Percentiles rank a stretch among this genome's conserved stretches.
Conservation (phyloP, 306 rosid species). For the Cucurbita argyrosperma region DNA sequence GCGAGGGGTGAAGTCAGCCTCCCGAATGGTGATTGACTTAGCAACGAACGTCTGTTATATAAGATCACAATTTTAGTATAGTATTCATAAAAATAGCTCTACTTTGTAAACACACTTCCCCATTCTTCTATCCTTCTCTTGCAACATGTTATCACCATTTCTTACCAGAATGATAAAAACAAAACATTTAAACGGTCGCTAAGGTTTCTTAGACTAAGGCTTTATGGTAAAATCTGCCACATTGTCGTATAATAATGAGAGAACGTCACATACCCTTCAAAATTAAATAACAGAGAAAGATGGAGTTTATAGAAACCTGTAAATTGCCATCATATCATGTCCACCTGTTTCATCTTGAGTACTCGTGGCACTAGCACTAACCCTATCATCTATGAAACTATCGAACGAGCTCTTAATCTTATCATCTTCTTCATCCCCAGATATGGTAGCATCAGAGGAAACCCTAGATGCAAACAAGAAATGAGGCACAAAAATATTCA, state of each 20-base stretch:
- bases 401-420: constrained; percentile 35
- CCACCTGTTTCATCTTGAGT: constrained; percentile 47
- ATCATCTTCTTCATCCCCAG: constrained; percentile 60
- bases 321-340: constrained; percentile 79
- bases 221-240: neutral
- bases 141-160: neutral
- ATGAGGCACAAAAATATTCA: constrained; percentile 1
- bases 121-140: neutral
- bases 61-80: neutral
- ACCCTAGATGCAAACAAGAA: constrained; percentile 28
- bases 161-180: neutral
- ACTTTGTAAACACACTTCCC: neutral
- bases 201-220: neutral
- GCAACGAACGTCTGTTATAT: constrained; percentile 77
- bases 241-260: neutral
- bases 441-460: constrained; percentile 42
- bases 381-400: constrained; percentile 90
- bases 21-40: constrained; percentile 59
- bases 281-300: constrained; percentile 1
- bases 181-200: neutral
- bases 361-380: constrained; percentile 28
- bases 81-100: neutral
- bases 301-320: constrained; percentile 37
- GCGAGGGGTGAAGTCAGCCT: constrained; percentile 32
- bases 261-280: neutral